Base-by-base conservation (phyloP, 2,329 filamentous ascomycete genomes). In the Aspergillus sp. region DNA sequence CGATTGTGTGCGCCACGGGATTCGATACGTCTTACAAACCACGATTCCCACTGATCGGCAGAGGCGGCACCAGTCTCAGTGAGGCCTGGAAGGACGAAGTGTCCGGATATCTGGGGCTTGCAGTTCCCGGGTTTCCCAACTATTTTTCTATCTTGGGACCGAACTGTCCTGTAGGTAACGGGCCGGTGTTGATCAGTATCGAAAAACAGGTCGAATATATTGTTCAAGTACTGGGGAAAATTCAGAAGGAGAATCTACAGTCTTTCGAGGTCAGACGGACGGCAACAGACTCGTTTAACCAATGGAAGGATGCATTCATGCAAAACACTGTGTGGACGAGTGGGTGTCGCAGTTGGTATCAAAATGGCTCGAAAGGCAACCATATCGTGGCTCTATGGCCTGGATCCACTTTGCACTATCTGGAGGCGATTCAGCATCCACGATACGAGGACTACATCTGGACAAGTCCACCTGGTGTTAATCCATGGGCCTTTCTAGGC, bases 41-140 rank as follows among this genome's bases (percentile, higher is more conserved):
- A 3, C 64, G 63, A 2, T 78, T 75, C 54, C 69, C 65, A 4
- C 59, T 75, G 9, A 56, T 67, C 19, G 65, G 62, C 4, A 61
- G 60, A 10, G 52, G 58, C 5, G 68, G 66, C 5, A 46, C 60
- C 30, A 67, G 70, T 36, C 62, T 78, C 5, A 64, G 70, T 30
- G 69, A 73, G 42, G 61, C 67, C 19, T 76, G 72, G 73, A 59
- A 61, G 8, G 52, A 64, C 12, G 60, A 63, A 11, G 58, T 68
- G 10, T 61, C 65, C 28, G 66, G 64, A 5, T 78, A 78, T 55
- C 54, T 76, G 5, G 71, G 71, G 5, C 51, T 75, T 7, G 67
- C 69, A 0, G 70, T 68, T 5, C 64, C 71, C 0, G 64, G 68
- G 2, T 73, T 75, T 49, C 74, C 74, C 13, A 76, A 76, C 51